Evolutionary conservation across 225 moss, liverwort and hornwort species (phyloP), one percentile per base, ranked within the genome.

Genomic region (Pleurozium schreberi): DNA sequence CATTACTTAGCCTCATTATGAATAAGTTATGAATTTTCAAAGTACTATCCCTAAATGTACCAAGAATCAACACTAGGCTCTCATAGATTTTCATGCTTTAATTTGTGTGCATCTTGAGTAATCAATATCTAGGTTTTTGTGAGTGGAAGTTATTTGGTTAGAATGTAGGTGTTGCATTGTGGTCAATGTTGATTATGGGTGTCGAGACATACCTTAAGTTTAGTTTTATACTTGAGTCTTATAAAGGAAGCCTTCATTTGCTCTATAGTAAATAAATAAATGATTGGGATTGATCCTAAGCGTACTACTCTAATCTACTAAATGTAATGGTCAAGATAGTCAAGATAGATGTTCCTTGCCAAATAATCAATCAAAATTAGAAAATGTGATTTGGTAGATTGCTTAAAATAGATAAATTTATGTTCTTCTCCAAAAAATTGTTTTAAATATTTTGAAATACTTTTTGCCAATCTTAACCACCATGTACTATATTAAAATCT

Each of bases 311-410:
- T 36, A 38, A 78, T 78, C 26, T 38, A 26, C 1, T 0, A 3
- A 23, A 16, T 0, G 0, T 0, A 11, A 0, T 11, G 4, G 10
- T 55, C 1, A 0, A 0, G 5, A 4, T 25, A 0, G 10, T 55
- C 1, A 0, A 0, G 5, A 4, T 25, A 0, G 14, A 53, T 0
- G 1, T 10, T 36, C 12, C 18, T 0, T 50, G 4, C 0, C 18
- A 38, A n/a, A 25, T 53, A 52, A 4, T 10, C 16, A 52, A 53
- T 36, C 10, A 53, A 50, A 34, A 23, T 36, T 22, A 1, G 8
- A 4, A 78, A 78, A 78, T 38, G 2, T 2, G 4, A 23, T 10
- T n/a, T 25, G 4, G 4, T 1, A 53, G 3, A 22, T 21, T 31
- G 1, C 0, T 14, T 14, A 6, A 52, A 52, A 20, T 36, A 34